phyloP scores from a whole-genome alignment of 1,284 basidiomycete species.

The Apiotrichum brassicae region DNA sequence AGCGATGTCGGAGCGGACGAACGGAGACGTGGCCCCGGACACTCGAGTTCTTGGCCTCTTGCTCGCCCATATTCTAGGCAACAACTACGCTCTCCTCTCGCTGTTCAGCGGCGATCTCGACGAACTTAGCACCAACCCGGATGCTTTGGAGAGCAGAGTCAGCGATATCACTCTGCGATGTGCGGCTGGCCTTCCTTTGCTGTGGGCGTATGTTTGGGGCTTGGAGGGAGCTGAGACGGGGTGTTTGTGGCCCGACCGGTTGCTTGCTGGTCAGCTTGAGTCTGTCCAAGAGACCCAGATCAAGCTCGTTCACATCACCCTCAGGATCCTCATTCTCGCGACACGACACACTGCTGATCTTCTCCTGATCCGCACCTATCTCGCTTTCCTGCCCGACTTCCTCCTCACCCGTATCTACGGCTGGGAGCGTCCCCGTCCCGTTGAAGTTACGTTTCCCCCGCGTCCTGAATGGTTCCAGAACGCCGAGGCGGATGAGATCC shows the following conservation, averaged over 20 bases:
- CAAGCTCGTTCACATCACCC: constrained; percentile 20
- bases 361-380: constrained; percentile 22
- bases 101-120: constrained; percentile 16
- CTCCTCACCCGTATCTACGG: constrained; percentile 35
- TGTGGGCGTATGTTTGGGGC: constrained; percentile 38
- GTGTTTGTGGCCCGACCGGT: background rate
- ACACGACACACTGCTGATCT: constrained; percentile 18
- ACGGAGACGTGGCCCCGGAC: constrained; percentile 11
- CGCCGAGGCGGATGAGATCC: constrained; percentile 12
- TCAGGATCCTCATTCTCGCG: constrained; percentile 23
- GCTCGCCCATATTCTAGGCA: constrained; percentile 35
- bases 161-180: constrained; percentile 26
- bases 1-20: background rate
- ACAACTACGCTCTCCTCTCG: constrained; percentile 37
- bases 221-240: background rate
- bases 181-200: constrained; percentile 23
- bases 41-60: constrained; percentile 30
- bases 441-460: constrained; percentile 34
- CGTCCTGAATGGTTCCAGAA: constrained; percentile 30
- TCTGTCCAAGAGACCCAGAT: constrained; percentile 1
- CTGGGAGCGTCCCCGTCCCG: constrained; percentile 20
- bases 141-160: constrained; percentile 15
- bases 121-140: background rate
- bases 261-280: constrained; percentile 1
- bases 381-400: constrained; percentile 32